These are phyloP conservation scores for Mycena capillaripes DNA, from an alignment of 768 basidiomycete genomes.

Conservation along the genomic window DNA sequence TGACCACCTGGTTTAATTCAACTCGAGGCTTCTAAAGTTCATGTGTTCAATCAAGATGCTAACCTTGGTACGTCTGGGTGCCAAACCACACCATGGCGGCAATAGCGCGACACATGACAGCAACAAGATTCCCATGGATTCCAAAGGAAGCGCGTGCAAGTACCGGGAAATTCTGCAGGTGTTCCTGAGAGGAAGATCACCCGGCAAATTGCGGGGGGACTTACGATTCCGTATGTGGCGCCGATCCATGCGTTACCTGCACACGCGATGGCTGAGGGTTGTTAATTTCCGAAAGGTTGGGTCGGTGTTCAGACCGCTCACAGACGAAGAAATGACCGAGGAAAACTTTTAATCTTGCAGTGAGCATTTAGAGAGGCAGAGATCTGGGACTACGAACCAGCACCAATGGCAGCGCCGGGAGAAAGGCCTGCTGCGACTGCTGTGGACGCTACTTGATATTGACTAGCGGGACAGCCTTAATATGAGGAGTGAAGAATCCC, in stretches of 20 bases:
- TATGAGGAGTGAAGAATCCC: background rate
- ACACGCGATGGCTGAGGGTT: constrained; percentile 32
- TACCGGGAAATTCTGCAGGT: constrained; percentile 36
- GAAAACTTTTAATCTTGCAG: constrained; percentile 15
- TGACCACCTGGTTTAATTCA: constrained; percentile 33
- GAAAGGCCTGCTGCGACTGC: constrained; percentile 35
- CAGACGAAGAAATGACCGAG: constrained; percentile 38
- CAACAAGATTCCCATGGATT: constrained; percentile 31
- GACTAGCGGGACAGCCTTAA: constrained; percentile 17
- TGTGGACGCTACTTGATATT: constrained; percentile 40
- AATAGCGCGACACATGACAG: constrained; percentile 38
- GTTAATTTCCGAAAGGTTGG: background rate
- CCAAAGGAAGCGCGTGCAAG: constrained; percentile 38
- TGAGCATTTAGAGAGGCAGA: background rate
- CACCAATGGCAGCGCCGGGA: constrained; percentile 37
- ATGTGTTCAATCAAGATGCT: background rate
- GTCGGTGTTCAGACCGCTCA: background rate
- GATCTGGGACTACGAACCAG: constrained; percentile 11
- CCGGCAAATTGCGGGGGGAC: background rate
- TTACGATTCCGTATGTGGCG: constrained; percentile 35
- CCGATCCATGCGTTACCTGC: constrained; percentile 38
- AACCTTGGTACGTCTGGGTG: constrained; percentile 38
- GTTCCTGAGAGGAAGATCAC: constrained; percentile 4
- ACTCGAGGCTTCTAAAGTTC: background rate
- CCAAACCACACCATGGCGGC: constrained; percentile 37